Conservation (phyloP, 2,329 filamentous ascomycete species). For the Paraphaeosphaeria minitans region DNA sequence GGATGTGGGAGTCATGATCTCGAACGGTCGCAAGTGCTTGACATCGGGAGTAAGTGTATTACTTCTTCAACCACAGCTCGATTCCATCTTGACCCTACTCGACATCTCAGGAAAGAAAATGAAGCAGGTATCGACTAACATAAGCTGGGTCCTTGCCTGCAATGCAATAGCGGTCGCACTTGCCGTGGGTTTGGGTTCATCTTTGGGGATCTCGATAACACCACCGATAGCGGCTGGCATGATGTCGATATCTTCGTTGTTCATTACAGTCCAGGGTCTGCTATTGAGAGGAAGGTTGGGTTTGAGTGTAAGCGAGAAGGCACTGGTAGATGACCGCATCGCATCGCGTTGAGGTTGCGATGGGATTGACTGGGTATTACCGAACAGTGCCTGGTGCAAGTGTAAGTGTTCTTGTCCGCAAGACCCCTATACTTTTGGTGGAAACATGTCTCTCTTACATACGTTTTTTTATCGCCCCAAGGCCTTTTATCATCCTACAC, state of each 20-base stretch:
- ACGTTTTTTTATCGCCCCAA: no score
- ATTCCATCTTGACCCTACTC: slow-evolving; percentile 7
- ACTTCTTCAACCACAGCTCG: slow-evolving; percentile 9
- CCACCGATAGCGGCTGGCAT: neutral
- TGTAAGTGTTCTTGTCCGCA: no score
- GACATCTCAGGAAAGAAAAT: neutral
- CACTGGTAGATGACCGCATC: no score
- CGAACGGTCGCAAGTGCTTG: slow-evolving; percentile 10
- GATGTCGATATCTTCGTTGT: neutral
- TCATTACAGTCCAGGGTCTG: neutral
- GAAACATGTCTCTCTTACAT: no score
- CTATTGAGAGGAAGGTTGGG: neutral
- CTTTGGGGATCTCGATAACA: slow-evolving; percentile 3
- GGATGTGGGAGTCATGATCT: slow-evolving; percentile 12
- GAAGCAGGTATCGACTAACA: neutral
- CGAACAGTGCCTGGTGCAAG: no score
- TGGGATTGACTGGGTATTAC: no score
- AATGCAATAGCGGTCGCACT: slow-evolving; percentile 12
- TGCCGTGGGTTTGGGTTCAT: slow-evolving; percentile 4
- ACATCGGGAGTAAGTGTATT: slow-evolving; percentile 10
- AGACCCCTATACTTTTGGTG: no score
- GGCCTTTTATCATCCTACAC: no score
- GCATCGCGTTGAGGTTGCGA: neutral
- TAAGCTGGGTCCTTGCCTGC: slow-evolving; percentile 9
- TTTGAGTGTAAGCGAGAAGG: neutral